Conservation (phyloP, 768 basidiomycete genomes). For the Lyophyllum atratum region DNA sequence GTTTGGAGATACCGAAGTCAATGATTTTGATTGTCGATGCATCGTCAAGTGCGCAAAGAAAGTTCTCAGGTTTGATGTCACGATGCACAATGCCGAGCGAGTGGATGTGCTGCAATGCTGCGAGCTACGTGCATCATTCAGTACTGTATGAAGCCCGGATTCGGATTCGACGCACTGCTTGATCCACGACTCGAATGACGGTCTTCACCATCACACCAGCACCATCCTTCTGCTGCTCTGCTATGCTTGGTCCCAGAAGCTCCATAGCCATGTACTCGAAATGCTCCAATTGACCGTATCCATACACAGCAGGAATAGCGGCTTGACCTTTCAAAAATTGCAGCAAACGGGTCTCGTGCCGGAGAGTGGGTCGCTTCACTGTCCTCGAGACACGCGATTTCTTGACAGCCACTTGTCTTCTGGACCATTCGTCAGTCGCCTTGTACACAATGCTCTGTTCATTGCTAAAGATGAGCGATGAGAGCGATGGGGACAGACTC, state of each 20-base stretch:
- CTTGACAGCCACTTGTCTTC: constrained; percentile 29
- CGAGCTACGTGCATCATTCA: constrained; percentile 19
- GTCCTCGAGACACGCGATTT: constrained; percentile 29
- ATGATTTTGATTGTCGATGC: constrained; percentile 27
- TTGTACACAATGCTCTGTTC: constrained; percentile 23
- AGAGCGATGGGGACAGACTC: not conserved
- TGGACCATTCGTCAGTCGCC: constrained; percentile 20
- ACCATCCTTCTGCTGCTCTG: constrained; percentile 15
- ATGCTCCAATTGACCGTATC: constrained; percentile 30
- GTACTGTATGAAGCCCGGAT: not conserved
- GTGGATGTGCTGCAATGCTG: constrained; percentile 32
- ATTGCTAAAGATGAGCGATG: constrained; percentile 11
- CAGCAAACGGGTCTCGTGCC: constrained; percentile 27
- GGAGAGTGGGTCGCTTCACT: constrained; percentile 30
- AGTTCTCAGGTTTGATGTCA: constrained; percentile 37
- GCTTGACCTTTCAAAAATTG: constrained; percentile 30
- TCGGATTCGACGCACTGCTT: constrained; percentile 20
- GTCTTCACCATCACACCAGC: constrained; percentile 21
- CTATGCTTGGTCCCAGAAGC: constrained; percentile 25
- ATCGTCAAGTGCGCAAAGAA: constrained; percentile 27
- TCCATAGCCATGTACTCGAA: constrained; percentile 39
- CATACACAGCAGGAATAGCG: constrained; percentile 32
- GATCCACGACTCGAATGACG: constrained; percentile 22
- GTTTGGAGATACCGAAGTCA: constrained; percentile 32
- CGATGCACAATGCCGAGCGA: constrained; percentile 33